phyloP scores from a whole-genome alignment of 192 early-diverging fungal species.

The Gaertneriomyces semiglobifer region DNA sequence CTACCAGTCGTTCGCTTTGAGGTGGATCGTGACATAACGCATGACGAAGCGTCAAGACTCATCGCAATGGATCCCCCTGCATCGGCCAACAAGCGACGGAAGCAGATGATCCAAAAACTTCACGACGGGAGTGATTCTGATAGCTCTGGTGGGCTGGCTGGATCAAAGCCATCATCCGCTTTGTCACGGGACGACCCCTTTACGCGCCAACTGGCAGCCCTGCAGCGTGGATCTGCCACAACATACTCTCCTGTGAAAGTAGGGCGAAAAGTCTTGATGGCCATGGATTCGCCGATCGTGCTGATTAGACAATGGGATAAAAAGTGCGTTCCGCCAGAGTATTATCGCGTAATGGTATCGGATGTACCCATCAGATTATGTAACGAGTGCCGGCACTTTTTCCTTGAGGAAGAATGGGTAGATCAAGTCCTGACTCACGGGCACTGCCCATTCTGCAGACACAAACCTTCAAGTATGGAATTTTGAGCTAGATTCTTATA shows the following conservation, averaged over 20 bases:
- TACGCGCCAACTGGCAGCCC: constrained; percentile 29
- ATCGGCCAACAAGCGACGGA: not conserved
- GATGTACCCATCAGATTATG: constrained; percentile 44
- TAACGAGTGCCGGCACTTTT: constrained; percentile 46
- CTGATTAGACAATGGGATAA: constrained; percentile 42
- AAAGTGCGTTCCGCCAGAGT: constrained; percentile 33
- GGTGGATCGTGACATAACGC: constrained; percentile 40
- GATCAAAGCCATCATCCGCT: constrained; percentile 7
- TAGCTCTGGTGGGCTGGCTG: constrained; percentile 19
- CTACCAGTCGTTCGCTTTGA: constrained; percentile 51
- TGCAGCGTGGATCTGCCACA: constrained; percentile 25
- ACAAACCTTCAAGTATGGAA: not conserved
- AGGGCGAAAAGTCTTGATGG: constrained; percentile 35
- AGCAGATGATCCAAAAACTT: constrained; percentile 2
- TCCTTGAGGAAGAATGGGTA: constrained; percentile 55
- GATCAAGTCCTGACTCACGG: constrained; percentile 46
- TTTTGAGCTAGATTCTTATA: too few relatives aligned
- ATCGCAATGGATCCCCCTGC: constrained; percentile 34
- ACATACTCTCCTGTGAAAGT: constrained; percentile 34
- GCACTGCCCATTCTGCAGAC: constrained; percentile 49
- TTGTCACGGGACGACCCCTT: constrained; percentile 27
- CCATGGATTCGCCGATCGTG: constrained; percentile 37
- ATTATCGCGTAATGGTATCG: constrained; percentile 34
- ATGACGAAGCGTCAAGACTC: constrained; percentile 36
- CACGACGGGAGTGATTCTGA: not conserved